Evolutionary conservation across 2,329 filamentous ascomycete genomes (phyloP), one percentile per base, ranked within the genome.

Genomic region (Alternaria atra): DNA sequence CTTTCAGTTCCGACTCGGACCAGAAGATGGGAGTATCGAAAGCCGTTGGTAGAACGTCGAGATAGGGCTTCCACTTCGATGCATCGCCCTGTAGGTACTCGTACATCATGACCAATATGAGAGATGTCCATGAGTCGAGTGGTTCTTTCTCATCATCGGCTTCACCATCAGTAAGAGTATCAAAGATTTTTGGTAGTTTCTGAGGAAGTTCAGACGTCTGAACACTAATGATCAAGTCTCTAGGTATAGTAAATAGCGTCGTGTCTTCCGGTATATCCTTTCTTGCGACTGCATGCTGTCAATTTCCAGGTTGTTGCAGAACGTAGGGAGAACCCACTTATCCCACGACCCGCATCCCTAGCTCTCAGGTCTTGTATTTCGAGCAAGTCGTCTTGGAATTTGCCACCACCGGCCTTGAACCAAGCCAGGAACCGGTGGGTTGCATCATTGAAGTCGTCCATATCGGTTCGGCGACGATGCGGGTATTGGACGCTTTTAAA

Each of bases 1-100:
- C 69, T n/a, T 65, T 62, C 7, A 70, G 37, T 37, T 72, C 69
- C 2, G 55, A 25, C 1, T 66, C 60, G 1, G 63, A 48, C 69
- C 69, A 72, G 47, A 70, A 70, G 25, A 72, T 65, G 1, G 69
- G 69, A 10, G 69, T 72, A n/a, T 70, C 63, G 17, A 72, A 72
- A 8, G 32, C 59, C 3, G 54, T 58, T 6, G 69, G 69, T 5
- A 72, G 43, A 1, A 72, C 55, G 25, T 70, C 66, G 4, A 72
- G 34, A 34, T 72, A 72, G 5, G 69, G 66, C 42, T 72, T 72
- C 69, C 69, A 72, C 17, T 43, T 57, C 0, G 69, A 72, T 15
- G 52, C 54, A 10, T 66, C 61, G 30, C 68, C 69, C 23, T 68
- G 68, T 6, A 72, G 25, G 25, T 65, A 50, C 25, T 72, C 69